Evolutionary conservation across 768 basidiomycete species (phyloP).

Genomic region (Kwoniella newhampshirensis): DNA sequence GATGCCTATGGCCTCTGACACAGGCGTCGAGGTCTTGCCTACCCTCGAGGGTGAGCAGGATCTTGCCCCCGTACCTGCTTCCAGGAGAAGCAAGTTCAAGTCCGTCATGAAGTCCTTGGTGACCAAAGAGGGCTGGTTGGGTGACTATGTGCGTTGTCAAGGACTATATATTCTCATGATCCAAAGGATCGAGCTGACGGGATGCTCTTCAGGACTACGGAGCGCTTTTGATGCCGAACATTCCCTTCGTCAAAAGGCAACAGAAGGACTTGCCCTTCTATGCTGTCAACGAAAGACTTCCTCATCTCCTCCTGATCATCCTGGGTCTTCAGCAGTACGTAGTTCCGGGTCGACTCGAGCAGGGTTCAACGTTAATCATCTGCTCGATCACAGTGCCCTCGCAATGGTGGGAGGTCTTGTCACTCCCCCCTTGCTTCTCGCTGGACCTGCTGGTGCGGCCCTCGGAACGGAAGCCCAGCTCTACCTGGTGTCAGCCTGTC

Average conservation of each 20-base stretch:
- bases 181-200: neutral
- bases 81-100: slow-evolving; percentile 15
- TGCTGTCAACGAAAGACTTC: slow-evolving; percentile 27
- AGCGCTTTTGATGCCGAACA: slow-evolving; percentile 30
- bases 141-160: slow-evolving; percentile 33
- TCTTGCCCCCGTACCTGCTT: slow-evolving; percentile 18
- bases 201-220: slow-evolving; percentile 21
- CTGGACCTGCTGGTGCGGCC: slow-evolving; percentile 28
- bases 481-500: slow-evolving; percentile 33
- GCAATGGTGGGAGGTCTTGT: slow-evolving; percentile 35
- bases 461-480: slow-evolving; percentile 27
- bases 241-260: slow-evolving; percentile 23
- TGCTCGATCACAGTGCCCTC: too few species aligned
- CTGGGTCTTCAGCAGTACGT: slow-evolving; percentile 33
- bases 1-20: neutral
- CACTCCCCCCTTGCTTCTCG: slow-evolving; percentile 27
- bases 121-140: slow-evolving; percentile 29
- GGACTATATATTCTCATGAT: too few species aligned
- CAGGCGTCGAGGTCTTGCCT: slow-evolving; percentile 8
- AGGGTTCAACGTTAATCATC: too few species aligned
- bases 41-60: slow-evolving; percentile 18
- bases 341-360: too few species aligned
- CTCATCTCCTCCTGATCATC: slow-evolving; percentile 28
- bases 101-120: slow-evolving; percentile 8
- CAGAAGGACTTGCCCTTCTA: slow-evolving; percentile 32